Conservation (phyloP, 2,329 filamentous ascomycete genomes). For the Trichoderma breve region DNA sequence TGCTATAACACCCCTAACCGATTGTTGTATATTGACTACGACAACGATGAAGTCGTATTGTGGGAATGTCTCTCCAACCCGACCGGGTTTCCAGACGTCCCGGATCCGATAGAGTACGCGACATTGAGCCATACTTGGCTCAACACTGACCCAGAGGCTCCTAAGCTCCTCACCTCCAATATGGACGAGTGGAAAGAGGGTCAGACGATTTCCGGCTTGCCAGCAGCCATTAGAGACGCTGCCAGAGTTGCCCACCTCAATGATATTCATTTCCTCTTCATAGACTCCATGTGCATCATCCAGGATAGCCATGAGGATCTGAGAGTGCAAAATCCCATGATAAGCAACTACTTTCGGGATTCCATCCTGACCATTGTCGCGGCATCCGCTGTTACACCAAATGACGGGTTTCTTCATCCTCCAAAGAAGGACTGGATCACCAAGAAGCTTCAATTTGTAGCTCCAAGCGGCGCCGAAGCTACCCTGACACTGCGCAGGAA, state of each 20-base stretch:
- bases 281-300: conserved; percentile 14
- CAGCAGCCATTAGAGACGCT: not conserved
- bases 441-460: not conserved
- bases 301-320: not conserved
- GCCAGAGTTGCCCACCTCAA: not conserved
- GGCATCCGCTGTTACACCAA: not conserved
- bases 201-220: not conserved
- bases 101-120: not conserved
- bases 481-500: conserved; percentile 1
- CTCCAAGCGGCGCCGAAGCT: not conserved
- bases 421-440: conserved; percentile 3
- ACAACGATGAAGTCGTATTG: not conserved
- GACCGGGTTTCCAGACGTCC: not conserved
- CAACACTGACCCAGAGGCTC: not conserved
- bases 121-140: conserved; percentile 14
- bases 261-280: not conserved
- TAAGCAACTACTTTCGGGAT: conserved; percentile 2
- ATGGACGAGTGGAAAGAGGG: not conserved
- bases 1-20: not conserved
- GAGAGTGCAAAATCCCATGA: not conserved
- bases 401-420: conserved; percentile 1
- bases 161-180: conserved; percentile 5
- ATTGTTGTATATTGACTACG: not conserved
- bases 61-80: not conserved
- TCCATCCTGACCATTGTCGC: conserved; percentile 4